Base-by-base conservation (phyloP, 1,284 basidiomycete genomes). In the Irpex sp. region DNA sequence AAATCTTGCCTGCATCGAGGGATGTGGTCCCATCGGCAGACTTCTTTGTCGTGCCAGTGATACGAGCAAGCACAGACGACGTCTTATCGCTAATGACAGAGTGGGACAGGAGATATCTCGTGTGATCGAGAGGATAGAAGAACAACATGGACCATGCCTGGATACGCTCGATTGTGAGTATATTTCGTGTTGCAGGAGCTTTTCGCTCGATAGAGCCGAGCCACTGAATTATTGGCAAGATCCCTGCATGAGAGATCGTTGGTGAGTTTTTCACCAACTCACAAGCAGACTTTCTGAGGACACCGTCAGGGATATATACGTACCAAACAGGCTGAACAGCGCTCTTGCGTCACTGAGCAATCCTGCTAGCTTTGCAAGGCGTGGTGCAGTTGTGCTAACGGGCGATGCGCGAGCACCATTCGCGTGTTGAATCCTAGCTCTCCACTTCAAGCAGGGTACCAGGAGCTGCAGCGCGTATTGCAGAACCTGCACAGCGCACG, bases 111-210 rank as follows among this genome's bases (percentile, higher is more conserved):
- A 94, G 79, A 71, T 91, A 94, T 69, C 83, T 89, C 36, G 90
- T 74, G 69, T 94, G 90, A 70, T 94, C 92, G 59, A 94, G 79
- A 1, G 91, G 92, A 70, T 90, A 94, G 77, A 90, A 94, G 1
- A 79, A 82, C 17, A 94, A 77, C 92, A 94, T 93, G 0, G 89
- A 85, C 88, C 90, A 92, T 17, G 88, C 91, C 72, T 94, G 92
- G 7, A 93, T 77, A 31, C 90, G 86, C 70, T 94, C 90, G 57
- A 94, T 90, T 7, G 84, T 90, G 60, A 87, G 84, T 21, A 92
- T 79, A 50, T 79, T 80, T 7, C 86, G 81, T 2, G 91, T 92
- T 1, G 87, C 85, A 13, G 87, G 86, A 2, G 85, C 86, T 57
- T 75, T 83, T 37, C 86, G 84, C 72, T 93, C 91, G 65, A 93